Evolutionary conservation across 768 basidiomycete species (phyloP).

Genomic region (Trichaptum fuscoviolaceum): DNA sequence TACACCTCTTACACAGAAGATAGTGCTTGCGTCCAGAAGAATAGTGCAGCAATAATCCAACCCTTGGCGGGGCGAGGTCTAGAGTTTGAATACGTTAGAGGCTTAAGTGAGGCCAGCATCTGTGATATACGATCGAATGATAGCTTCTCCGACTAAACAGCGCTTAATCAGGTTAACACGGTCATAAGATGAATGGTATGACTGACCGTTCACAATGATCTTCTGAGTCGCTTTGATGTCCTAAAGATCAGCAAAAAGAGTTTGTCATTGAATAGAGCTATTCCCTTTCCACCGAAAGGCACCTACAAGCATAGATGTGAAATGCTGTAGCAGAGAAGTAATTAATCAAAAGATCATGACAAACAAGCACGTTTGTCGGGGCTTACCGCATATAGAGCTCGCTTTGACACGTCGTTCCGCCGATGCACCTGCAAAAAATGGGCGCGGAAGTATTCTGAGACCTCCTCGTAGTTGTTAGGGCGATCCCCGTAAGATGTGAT

Average conservation of each 20-base stretch:
- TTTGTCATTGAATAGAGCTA: background rate
- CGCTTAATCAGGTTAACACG: conserved; percentile 5
- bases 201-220: conserved; percentile 58
- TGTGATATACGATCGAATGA: conserved; percentile 60
- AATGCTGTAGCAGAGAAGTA: conserved; percentile 40
- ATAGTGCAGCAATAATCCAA: background rate
- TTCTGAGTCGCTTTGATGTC: conserved; percentile 63
- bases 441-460: conserved; percentile 76
- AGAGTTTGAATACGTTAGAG: background rate
- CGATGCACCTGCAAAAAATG: conserved; percentile 76
- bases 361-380: background rate
- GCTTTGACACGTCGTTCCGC: conserved; percentile 52
- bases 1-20: background rate
- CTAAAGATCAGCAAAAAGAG: conserved; percentile 28
- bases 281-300: conserved; percentile 6
- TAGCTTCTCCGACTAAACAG: conserved; percentile 54
- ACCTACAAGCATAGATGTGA: conserved; percentile 63
- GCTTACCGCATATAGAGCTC: conserved; percentile 63
- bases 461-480: conserved; percentile 64
- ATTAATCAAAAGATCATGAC: conserved; percentile 6
- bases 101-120: conserved; percentile 35
- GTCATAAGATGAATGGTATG: conserved; percentile 8
- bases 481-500: conserved; percentile 76
- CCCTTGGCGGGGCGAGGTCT: background rate
- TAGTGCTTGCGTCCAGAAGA: background rate